Evolutionary conservation across 2,329 filamentous ascomycete genomes (phyloP), one percentile per base, ranked within the genome.

Genomic region (Xylaria polymorpha): DNA sequence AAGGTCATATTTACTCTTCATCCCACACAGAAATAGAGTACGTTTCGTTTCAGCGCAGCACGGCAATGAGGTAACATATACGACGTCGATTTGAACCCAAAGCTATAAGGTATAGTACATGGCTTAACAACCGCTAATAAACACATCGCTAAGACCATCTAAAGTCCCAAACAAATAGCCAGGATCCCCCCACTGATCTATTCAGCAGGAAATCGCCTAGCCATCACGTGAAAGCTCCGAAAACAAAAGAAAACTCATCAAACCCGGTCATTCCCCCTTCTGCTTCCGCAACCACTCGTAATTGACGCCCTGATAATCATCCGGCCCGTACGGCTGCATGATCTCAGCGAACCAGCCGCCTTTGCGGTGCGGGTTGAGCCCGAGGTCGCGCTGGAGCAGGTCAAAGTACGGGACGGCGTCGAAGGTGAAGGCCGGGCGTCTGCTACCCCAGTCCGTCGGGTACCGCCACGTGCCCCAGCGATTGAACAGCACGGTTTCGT

Each of bases 341-440:
- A 85, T 81, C 74, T 90, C 88, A 1, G 80, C 80, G 59, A 84
- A 73, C 74, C 79, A 81, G 0, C 86, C 84, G 65, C 83, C 79
- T 80, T 91, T 91, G 39, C 88, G 80, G 71, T 85, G 82, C 15
- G 81, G 81, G 22, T 84, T 80, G 62, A 94, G 78, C 0, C 88
- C 90, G 68, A 94, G 74, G 77, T 95, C 92, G 4, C 81, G 79
- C 67, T 92, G 76, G 75, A 95, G 77, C 75, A 90, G 74, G 78
- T 94, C 92, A 22, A 93, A 77, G 68, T 93, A 95, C 5, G 91
- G 91, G 64, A 94, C 77, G 0, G 86, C 87, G 78, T 95, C 92
- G 75, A 94, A 94, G 14, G 92, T 90, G 71, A 94, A 90, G 77
- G 93, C 91, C 0, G 90, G 90, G 66, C 86, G 83, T 74, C 83